Evolutionary conservation across 2,329 filamentous ascomycete species (phyloP), one percentile per base, ranked within the genome.

Genomic region (Arachnopeziza araneosa): DNA sequence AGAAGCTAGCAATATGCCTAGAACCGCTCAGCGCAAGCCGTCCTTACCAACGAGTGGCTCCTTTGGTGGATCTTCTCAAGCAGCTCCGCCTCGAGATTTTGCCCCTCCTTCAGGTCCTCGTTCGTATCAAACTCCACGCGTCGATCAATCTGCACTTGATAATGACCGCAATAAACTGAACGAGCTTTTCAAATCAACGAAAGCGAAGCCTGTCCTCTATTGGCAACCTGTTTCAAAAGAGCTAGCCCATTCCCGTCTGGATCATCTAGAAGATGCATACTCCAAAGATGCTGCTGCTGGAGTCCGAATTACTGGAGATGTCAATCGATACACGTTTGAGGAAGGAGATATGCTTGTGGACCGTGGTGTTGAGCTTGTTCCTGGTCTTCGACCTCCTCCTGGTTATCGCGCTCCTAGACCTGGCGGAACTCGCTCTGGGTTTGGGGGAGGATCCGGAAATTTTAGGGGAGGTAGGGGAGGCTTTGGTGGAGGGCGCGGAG

Each of bases 281-380:
- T 73, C 70, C 19, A 74, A 76, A 60, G 71, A 76, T 36, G 62
- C 74, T 32, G 68, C 50, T 23, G 60, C 69, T 65, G 67, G 74
- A 19, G 71, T 69, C 32, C 71, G 69, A 17, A 74, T 76, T 17
- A 75, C 75, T 19, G 78, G 63, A 72, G 77, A 62, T 75, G 79
- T 68, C 48, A 67, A 89, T 70, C 80, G 89, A 32, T 91, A 90
- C 71, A 88, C 86, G 0, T 92, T 92, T 67, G 88, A 91, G 71
- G 77, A 86, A 59, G 80, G 79, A 0, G 83, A 86, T 61, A 70
- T 74, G 6, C 84, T 92, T 57, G 87, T 92, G 52, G 88, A 92
- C 71, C 80, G 86, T 57, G 89, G 89, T 17, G 84, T 84, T 19
- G 89, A 92, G 71, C 84, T 87, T 48, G 87, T 87, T 69, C 76